Evolutionary conservation across 192 early-diverging fungal genomes (phyloP).

Genomic region (Phycomyces nitens): DNA sequence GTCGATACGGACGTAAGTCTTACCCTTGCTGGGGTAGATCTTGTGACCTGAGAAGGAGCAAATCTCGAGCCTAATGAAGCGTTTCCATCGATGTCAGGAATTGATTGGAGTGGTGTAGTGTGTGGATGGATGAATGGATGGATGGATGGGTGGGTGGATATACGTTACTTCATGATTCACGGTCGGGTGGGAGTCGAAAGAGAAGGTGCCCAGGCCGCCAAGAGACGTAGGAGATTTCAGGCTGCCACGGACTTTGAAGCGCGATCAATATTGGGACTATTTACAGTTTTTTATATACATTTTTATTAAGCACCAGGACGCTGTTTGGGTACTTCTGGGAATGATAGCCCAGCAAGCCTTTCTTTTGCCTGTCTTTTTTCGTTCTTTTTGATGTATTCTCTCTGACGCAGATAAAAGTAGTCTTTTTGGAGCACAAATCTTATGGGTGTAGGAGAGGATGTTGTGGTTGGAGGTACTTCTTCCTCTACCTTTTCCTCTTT

Average conservation of each 20-base stretch:
- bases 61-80: conserved; percentile 64
- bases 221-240: conserved; percentile 4
- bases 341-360: conserved; percentile 36
- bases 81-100: not conserved
- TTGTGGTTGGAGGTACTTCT: not conserved
- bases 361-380: conserved; percentile 37
- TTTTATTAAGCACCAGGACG: conserved; percentile 8
- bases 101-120: not conserved
- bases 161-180: conserved; percentile 12
- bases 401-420: conserved; percentile 47
- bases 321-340: conserved; percentile 45
- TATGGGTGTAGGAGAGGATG: conserved; percentile 17
- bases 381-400: conserved; percentile 37
- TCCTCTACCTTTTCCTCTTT: conserved; percentile 2
- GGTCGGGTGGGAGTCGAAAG: conserved; percentile 12
- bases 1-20: conserved; percentile 86
- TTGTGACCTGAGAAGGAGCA: conserved; percentile 97
- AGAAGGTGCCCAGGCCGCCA: conserved; percentile 4
- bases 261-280: no score
- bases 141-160: no score
- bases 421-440: conserved; percentile 47
- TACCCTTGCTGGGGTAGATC: conserved; percentile 98
- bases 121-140: conserved; percentile 7
- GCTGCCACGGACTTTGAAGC: not conserved
- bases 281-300: not conserved